Percentiles rank a stretch among this genome's conserved stretches.
These are phyloP conservation scores for Epithemia pelagica DNA, from an alignment of 108 stramenopile genomes.

Conservation along the genomic window DNA sequence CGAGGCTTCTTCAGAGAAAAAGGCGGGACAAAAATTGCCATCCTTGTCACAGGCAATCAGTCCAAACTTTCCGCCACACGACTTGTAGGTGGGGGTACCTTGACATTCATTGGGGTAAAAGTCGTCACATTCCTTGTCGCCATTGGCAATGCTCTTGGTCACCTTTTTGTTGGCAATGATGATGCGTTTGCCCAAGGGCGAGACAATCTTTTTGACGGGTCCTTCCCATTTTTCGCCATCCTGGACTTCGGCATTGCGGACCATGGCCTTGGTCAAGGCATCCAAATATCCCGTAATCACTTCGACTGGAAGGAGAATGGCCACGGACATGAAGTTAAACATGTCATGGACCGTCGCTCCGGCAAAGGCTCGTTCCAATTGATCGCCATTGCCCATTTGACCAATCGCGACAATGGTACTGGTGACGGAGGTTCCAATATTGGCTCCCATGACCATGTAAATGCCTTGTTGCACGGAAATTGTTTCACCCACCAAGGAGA, in stretches of 20 bases:
- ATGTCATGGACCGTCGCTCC: constrained; percentile 90
- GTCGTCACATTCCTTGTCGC: constrained; percentile 31
- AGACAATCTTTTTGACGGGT: constrained; percentile 69
- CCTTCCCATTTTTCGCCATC: constrained; percentile 72
- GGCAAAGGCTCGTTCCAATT: constrained; percentile 84
- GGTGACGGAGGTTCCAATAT: constrained; percentile 85
- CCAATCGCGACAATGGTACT: constrained; percentile 86
- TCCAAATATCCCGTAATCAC: constrained; percentile 48
- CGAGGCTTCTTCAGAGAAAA: constrained; percentile 64
- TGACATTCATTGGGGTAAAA: constrained; percentile 62
- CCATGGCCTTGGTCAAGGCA: constrained; percentile 56
- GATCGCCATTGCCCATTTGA: constrained; percentile 76
- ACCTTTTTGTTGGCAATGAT: constrained; percentile 77
- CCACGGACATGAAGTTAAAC: constrained; percentile 85
- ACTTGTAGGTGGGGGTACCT: constrained; percentile 32
- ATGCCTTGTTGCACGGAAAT: constrained; percentile 65
- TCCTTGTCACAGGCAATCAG: constrained; percentile 63
- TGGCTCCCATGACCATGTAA: constrained; percentile 89
- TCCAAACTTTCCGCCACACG: constrained; percentile 48
- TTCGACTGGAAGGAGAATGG: constrained; percentile 76
- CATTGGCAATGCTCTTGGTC: constrained; percentile 59
- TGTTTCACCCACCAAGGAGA: constrained; percentile 71
- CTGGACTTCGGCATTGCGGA: constrained; percentile 22
- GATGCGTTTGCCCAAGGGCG: constrained; percentile 52
- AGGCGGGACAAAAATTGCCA: constrained; percentile 55